Base-by-base conservation (phyloP, 2,329 filamentous ascomycete species). In the Diaporthe eres region DNA sequence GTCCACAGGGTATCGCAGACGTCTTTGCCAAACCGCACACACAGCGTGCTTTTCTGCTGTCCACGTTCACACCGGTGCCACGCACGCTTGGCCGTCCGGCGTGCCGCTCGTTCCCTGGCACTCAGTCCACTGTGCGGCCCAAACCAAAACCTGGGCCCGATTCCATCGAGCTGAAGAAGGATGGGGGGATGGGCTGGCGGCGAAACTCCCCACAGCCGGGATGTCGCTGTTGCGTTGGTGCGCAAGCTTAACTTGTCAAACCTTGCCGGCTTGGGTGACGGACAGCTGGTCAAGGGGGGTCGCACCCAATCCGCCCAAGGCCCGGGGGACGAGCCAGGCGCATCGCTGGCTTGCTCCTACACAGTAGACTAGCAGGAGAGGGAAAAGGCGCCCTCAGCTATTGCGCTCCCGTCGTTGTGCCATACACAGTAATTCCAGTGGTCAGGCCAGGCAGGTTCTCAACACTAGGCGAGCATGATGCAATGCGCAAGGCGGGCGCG, bases 171-270 rank as follows among this genome's bases (percentile, higher is more conserved):
- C 65, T 75, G 65, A 75, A 49, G 55, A 17, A 63, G 65, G 61
- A 65, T 44, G 67, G 57, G 67, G 57, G 55, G 42, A 65, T 60
- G 74, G 58, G 63, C 61, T 71, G 72, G 61, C 72, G 28, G 71
- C 58, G 71, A 65, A 65, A 73, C 71, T 55, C 71, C 49, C 71
- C 44, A 73, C 25, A 34, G 61, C 58, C 55, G 58, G 71, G 71
- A 57, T 73, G 70, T 42, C 65, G 72, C 72, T 74, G 72, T 42
- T 71, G 75, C 63, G 65, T 71, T 68, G 65, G 49, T 74, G 75
- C 71, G 63, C 75, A 74, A 72, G 61, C 60, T 73, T 57, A 67
- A 74, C 58, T 65, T 74, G 31, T 67, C 75, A 57, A 67, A 74
- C 44, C 55, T 61, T 73, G 71, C 71, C 74, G 71, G 57, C 53